phyloP scores from a whole-genome alignment of 1,139 yeast species.

The Scheffersomyces quercinus region DNA sequence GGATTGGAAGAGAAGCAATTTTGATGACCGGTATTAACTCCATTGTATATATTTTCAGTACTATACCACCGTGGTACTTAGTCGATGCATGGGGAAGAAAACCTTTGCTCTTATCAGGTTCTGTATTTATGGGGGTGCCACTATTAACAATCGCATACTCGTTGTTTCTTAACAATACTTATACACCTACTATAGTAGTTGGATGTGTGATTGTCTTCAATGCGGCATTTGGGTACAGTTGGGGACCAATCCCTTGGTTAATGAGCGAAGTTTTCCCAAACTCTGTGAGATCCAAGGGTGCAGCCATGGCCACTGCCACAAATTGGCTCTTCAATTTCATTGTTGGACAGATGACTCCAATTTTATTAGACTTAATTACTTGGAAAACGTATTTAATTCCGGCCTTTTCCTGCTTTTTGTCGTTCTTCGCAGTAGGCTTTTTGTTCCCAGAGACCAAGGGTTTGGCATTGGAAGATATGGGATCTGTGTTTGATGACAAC shows the following conservation, averaged over 20 bases:
- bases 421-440: conserved; percentile 64
- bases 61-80: conserved; percentile 88
- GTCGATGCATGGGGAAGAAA: conserved; percentile 92
- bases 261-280: conserved; percentile 89
- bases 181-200: conserved; percentile 75
- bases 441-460: conserved; percentile 92
- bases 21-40: conserved; percentile 93
- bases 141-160: conserved; percentile 67
- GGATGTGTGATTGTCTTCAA: conserved; percentile 74
- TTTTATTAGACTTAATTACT: conserved; percentile 69
- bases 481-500: conserved; percentile 30
- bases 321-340: conserved; percentile 94
- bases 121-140: conserved; percentile 75
- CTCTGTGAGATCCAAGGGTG: conserved; percentile 87
- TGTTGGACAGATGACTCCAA: conserved; percentile 90
- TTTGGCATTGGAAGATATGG: conserved; percentile 85
- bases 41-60: conserved; percentile 68
- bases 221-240: conserved; percentile 82
- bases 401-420: conserved; percentile 70
- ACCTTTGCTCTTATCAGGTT: conserved; percentile 76
- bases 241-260: conserved; percentile 98
- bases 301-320: conserved; percentile 87
- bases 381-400: conserved; percentile 86
- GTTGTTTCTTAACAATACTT: conserved; percentile 55
- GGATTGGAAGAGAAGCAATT: conserved; percentile 86